A percentile compares a stretch with the other conserved stretches of the same genome.
Evolutionary conservation across 2,329 filamentous ascomycete species (phyloP).

Genomic region (Aureobasidium sp.): DNA sequence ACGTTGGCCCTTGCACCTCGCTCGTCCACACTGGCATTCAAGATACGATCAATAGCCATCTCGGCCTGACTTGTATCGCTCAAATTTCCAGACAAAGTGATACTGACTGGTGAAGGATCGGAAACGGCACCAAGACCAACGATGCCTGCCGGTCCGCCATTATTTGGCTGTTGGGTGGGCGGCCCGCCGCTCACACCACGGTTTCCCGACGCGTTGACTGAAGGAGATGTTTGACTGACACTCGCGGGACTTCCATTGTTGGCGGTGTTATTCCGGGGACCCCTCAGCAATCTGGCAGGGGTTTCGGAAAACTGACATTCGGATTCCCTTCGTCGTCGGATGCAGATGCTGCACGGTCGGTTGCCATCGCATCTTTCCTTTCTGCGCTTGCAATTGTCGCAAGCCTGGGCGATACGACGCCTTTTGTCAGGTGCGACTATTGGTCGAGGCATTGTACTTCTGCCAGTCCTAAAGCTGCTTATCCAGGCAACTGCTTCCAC

Average conservation of each 20-base stretch:
- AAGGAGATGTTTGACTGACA: neutral
- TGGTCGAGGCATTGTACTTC: constrained; percentile 3
- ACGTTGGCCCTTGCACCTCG: neutral
- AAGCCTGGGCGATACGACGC: constrained; percentile 30
- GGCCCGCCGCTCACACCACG: neutral
- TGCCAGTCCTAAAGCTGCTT: too few relatives aligned
- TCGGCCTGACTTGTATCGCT: constrained; percentile 20
- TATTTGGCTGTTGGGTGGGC: neutral
- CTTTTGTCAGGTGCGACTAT: constrained; percentile 13
- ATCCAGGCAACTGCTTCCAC: neutral
- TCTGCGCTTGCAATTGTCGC: constrained; percentile 40
- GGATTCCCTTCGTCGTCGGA: constrained; percentile 34
- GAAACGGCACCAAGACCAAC: neutral
- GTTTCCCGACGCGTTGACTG: neutral
- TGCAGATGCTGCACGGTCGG: constrained; percentile 45
- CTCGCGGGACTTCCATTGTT: neutral
- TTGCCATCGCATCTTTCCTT: constrained; percentile 49
- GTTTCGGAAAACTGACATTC: constrained; percentile 30
- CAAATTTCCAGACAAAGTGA: constrained; percentile 22
- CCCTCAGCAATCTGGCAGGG: constrained; percentile 19
- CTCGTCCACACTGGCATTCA: constrained; percentile 30
- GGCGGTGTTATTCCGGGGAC: neutral
- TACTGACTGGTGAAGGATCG: neutral
- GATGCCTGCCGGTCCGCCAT: neutral
- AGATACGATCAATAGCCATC: constrained; percentile 15